Evolutionary conservation across 2,329 filamentous ascomycete species (phyloP), one percentile per base, ranked within the genome.

Genomic region (Polychaeton citri): DNA sequence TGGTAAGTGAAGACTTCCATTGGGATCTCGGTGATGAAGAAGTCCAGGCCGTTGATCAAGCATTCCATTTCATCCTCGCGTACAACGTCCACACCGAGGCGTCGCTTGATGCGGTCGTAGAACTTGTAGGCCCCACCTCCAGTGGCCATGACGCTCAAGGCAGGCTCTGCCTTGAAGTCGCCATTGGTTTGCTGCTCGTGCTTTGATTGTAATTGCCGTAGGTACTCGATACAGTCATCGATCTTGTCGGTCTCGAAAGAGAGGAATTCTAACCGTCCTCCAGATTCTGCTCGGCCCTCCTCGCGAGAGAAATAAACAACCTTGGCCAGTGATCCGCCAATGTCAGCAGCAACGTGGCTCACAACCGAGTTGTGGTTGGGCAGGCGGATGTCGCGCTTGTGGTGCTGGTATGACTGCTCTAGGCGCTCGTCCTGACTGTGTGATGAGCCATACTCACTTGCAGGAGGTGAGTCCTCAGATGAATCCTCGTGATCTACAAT

Each of bases 51-150:
- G 85, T 49, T 42, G 44, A 98, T 98, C 39, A 98, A 65, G 55
- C 90, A 98, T 59, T 94, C 86, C 90, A 98, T 98, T 63, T 98
- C 90, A 53, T 98, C 90, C 60, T 96, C 90, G 30, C 86, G 71
- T 50, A 87, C 67, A 15, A 98, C 86, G 54, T 95, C 81, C 2
- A 94, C 83, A 10, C 82, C 82, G 34, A 98, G 65, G 4, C 79
- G 76, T 43, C 88, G 74, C 53, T 77, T 79, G 49, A 98, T 85
- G 59, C 77, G 79, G 57, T 96, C 86, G 59, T 96, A 95, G 63
- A 83, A 98, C 59, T 96, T 95, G 69, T 83, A 96, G 4, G 90
- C 87, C 15, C 90, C 90, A 19, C 90, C 90, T 5, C 90, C 90
- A 0, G 90, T 98, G 2, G 90, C 90, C 76, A 96, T 92, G 44